Evolutionary conservation across 306 rosid genomes (phyloP), one percentile per base, ranked within the genome.

Genomic region (Datisca glomerata): DNA sequence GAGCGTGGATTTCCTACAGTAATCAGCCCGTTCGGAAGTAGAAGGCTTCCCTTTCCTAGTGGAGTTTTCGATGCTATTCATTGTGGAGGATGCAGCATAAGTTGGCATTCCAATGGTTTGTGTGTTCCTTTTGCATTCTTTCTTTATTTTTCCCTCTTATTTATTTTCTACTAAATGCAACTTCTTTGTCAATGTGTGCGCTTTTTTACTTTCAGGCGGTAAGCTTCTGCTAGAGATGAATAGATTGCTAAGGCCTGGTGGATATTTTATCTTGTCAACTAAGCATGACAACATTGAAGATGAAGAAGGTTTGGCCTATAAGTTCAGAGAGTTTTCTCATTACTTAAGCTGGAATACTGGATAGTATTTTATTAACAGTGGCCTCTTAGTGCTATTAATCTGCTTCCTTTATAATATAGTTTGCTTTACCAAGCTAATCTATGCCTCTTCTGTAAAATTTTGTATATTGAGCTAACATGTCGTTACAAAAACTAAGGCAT

Each of bases 31-130:
- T 66, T 89, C 12, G 64, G 50, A 46, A 68, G 70, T 50, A 74
- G 93, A 59, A 67, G 97, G 53, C 95, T 83, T 66, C 84, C 97
- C 43, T 89, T 89, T 60, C 95, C 97, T 44, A 75, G 97, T 68
- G 76, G 57, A 24, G 79, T 57, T 58, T 84, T 89, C 54, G 95
- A 89, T 68, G 81, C 73, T 57, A 68, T 89, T 65, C 95, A 89
- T 44, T 89, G 97, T 36, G 73, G 79, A 6, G 68, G 76, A 28
- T 89, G 97, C 81, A 54, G 77, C 56, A 51, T 75, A 42, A 47
- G 69, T 23, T 89, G 95, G 97, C 86, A 83, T 65, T 79, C 91
- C 43, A 68, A 74, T 68, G 95, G 97, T 89, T 45, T 24, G 64
- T 47, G 14, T 53, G 35, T 28, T 38, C 31, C 20, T 6, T 45